These are phyloP conservation scores for Pouteria glomerata DNA, from an alignment of 148 eudicot species.

Conservation along the genomic window DNA sequence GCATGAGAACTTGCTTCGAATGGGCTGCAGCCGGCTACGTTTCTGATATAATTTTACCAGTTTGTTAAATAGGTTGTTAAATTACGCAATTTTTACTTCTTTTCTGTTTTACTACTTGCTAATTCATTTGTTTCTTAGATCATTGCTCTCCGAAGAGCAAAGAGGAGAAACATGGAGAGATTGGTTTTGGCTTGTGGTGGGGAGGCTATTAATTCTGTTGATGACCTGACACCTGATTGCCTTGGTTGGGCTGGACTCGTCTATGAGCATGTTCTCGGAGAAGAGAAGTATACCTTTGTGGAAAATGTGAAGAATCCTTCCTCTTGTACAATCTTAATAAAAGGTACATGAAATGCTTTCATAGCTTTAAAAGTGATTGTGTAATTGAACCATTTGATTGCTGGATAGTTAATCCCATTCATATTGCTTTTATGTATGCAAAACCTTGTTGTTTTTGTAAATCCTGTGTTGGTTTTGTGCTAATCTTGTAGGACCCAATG, in stretches of 20 bases:
- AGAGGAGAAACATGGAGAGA: conserved; percentile 95
- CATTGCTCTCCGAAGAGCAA: conserved; percentile 88
- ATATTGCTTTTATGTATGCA: no score
- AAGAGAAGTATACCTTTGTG: conserved; percentile 93
- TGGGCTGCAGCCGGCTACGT: no score
- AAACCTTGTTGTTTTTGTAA: background rate
- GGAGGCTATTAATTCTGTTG: conserved; percentile 89
- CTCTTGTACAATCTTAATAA: conserved; percentile 90
- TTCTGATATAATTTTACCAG: no score
- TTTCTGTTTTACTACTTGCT: background rate
- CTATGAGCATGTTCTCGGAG: conserved; percentile 93
- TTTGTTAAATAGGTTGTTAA: no score
- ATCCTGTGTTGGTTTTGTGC: background rate
- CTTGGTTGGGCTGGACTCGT: conserved; percentile 99
- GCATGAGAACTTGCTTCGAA: no score
- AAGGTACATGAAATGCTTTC: conserved; percentile 50
- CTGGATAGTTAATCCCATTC: background rate
- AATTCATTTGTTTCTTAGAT: conserved; percentile 37
- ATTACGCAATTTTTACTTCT: no score
- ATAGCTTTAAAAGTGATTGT: background rate
- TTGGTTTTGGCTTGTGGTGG: conserved; percentile 98
- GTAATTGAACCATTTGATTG: background rate
- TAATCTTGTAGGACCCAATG: conserved; percentile 72
- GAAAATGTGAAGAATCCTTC: conserved; percentile 92
- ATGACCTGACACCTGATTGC: conserved; percentile 79